Percentiles rank a stretch among this genome's conserved stretches.
phyloP scores from a whole-genome alignment of 306 rosid genomes.

The Castanea crenata region DNA sequence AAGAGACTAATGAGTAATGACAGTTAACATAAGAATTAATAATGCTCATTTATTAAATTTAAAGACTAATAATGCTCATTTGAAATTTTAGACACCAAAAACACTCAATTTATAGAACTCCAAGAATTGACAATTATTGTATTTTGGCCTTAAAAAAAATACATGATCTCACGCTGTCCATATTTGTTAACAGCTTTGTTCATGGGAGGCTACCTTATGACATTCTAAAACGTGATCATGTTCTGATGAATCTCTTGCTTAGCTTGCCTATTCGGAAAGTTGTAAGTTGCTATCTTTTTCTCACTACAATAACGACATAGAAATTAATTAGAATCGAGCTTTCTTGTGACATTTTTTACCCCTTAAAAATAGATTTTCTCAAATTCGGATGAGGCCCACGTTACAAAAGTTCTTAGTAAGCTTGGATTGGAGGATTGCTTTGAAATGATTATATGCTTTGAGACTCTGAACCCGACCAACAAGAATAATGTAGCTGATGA shows the following conservation, averaged over 20 bases:
- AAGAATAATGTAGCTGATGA: constrained; percentile 6
- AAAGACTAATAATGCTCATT: too few relatives aligned
- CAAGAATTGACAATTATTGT: too few relatives aligned
- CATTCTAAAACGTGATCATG: constrained; percentile 63
- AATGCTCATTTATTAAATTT: too few relatives aligned
- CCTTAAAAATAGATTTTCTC: constrained; percentile 57
- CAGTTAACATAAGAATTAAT: too few relatives aligned
- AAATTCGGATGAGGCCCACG: constrained; percentile 61
- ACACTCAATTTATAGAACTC: too few relatives aligned
- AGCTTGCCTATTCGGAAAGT: constrained; percentile 74
- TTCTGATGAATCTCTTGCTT: constrained; percentile 63
- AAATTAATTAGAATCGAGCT: neutral
- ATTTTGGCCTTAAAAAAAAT: neutral
- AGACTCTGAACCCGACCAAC: constrained; percentile 62
- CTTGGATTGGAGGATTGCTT: constrained; percentile 94
- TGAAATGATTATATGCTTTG: constrained; percentile 70
- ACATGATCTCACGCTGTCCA: constrained; percentile 8
- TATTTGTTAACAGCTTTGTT: constrained; percentile 48
- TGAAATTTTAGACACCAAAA: too few relatives aligned
- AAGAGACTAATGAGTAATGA: too few relatives aligned
- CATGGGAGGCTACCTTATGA: constrained; percentile 83
- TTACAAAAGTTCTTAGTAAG: constrained; percentile 50
- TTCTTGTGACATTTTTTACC: neutral
- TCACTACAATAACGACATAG: neutral
- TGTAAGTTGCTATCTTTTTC: constrained; percentile 40